Evolutionary conservation across 1,284 basidiomycete species (phyloP).

Genomic region (Naganishia cerealis): DNA sequence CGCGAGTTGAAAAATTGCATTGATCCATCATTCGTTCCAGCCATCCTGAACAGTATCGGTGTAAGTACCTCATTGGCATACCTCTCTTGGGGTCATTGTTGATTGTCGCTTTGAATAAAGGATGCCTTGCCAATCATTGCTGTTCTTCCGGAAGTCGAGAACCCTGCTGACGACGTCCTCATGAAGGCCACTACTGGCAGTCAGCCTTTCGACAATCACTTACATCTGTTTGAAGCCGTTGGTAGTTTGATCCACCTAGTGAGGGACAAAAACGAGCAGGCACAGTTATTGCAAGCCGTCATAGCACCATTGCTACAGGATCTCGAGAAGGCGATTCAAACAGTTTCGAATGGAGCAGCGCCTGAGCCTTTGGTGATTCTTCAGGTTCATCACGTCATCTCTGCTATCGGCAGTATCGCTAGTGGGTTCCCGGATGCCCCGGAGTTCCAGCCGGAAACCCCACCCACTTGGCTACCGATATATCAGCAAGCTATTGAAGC

Average conservation of each 20-base stretch:
- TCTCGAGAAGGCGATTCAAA: conserved; percentile 67
- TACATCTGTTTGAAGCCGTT: conserved; percentile 91
- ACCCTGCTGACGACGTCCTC: conserved; percentile 61
- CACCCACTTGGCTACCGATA: conserved; percentile 73
- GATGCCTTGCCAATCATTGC: conserved; percentile 58
- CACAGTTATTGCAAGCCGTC: conserved; percentile 70
- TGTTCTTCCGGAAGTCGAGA: conserved; percentile 56
- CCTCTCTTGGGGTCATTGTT: conserved; percentile 10
- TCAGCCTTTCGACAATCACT: conserved; percentile 77
- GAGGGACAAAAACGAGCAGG: conserved; percentile 65
- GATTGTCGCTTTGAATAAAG: conserved; percentile 40
- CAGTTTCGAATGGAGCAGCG: conserved; percentile 58
- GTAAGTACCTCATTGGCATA: conserved; percentile 45
- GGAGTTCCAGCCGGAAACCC: conserved; percentile 65
- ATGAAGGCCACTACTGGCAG: conserved; percentile 72
- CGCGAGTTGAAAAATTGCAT: conserved; percentile 80
- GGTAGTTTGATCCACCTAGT: conserved; percentile 81
- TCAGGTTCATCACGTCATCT: conserved; percentile 90
- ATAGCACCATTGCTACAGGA: conserved; percentile 79
- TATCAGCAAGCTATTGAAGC: conserved; percentile 87
- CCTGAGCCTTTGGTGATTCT: conserved; percentile 59
- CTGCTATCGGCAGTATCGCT: conserved; percentile 90
- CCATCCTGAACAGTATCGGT: conserved; percentile 71
- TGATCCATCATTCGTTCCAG: conserved; percentile 68
- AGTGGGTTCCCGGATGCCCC: conserved; percentile 95